Conservation (phyloP, 2,329 filamentous ascomycete species). For the Rhinocladiella similis region DNA sequence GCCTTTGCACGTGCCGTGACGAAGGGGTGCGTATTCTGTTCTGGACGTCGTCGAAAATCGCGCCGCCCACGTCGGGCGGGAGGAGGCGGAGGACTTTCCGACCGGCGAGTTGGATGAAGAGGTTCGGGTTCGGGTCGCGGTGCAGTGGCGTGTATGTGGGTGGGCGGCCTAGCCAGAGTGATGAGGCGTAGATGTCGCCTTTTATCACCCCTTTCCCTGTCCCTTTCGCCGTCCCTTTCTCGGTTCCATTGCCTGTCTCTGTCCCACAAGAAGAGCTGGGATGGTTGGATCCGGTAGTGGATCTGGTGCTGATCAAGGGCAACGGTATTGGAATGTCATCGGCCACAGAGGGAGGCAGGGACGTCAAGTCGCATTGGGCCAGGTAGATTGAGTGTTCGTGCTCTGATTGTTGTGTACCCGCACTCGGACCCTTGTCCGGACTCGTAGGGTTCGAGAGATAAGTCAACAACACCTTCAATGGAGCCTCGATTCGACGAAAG, state of each 20-base stretch:
- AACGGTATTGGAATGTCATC: conserved; percentile 67
- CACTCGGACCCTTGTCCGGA: conserved; percentile 3
- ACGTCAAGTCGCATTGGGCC: conserved; percentile 72
- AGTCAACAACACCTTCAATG: conserved; percentile 64
- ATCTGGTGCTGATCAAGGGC: neutral
- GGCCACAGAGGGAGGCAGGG: conserved; percentile 64
- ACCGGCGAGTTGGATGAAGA: conserved; percentile 81
- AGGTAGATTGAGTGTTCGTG: conserved; percentile 63
- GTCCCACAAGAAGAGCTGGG: neutral
- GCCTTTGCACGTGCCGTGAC: neutral
- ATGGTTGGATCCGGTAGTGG: too few species aligned
- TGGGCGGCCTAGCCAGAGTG: conserved; percentile 82
- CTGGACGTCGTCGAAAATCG: conserved; percentile 61
- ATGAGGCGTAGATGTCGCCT: conserved; percentile 83
- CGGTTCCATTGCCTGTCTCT: conserved; percentile 40
- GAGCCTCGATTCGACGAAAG: conserved; percentile 51
- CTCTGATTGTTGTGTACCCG: conserved; percentile 26
- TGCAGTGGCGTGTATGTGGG: conserved; percentile 91
- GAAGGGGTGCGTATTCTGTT: conserved; percentile 25
- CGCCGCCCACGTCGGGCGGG: conserved; percentile 61
- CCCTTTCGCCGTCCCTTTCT: too few species aligned
- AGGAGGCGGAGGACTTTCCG: conserved; percentile 73
- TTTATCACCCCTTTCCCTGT: conserved; percentile 43
- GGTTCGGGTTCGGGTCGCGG: conserved; percentile 88
- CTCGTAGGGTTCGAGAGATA: conserved; percentile 39